Evolutionary conservation across 2,329 filamentous ascomycete genomes (phyloP).

Genomic region (Colletotrichum horii): DNA sequence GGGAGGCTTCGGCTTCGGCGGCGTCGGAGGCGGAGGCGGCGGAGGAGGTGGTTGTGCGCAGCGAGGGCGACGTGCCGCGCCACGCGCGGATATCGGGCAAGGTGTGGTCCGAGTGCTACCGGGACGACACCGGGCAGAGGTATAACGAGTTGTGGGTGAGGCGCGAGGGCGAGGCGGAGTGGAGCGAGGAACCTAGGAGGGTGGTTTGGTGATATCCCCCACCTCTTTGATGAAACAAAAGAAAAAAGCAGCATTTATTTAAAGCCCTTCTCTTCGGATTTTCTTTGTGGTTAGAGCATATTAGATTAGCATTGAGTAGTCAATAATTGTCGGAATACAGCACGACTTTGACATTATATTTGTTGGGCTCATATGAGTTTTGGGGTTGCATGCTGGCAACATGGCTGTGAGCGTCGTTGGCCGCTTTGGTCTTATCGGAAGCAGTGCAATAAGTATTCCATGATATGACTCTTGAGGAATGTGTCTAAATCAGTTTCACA

Average conservation of each 20-base stretch:
- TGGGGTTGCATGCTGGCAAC: not conserved
- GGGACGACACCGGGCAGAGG: not conserved
- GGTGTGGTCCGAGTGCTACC: not conserved
- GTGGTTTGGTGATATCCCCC: not conserved
- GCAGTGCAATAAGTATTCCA: not conserved
- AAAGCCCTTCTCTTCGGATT: not conserved
- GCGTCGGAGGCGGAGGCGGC: not conserved
- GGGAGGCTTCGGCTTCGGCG: not conserved
- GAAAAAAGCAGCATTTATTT: not conserved
- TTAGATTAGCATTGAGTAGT: not conserved
- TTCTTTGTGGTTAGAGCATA: not conserved
- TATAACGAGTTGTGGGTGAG: not conserved
- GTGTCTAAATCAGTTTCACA: accelerated
- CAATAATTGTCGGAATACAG: not conserved
- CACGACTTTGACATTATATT: not conserved
- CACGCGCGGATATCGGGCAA: not conserved
- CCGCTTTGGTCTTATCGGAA: accelerated
- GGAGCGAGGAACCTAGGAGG: not conserved
- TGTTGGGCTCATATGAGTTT: not conserved
- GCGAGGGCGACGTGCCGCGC: not conserved
- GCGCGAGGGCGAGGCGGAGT: not conserved
- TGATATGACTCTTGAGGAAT: accelerated
- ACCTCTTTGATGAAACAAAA: not conserved
- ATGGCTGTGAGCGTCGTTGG: not conserved
- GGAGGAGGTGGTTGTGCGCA: not conserved